phyloP scores from a whole-genome alignment of 1,284 basidiomycete genomes.

The Phaffia rhodozyma region DNA sequence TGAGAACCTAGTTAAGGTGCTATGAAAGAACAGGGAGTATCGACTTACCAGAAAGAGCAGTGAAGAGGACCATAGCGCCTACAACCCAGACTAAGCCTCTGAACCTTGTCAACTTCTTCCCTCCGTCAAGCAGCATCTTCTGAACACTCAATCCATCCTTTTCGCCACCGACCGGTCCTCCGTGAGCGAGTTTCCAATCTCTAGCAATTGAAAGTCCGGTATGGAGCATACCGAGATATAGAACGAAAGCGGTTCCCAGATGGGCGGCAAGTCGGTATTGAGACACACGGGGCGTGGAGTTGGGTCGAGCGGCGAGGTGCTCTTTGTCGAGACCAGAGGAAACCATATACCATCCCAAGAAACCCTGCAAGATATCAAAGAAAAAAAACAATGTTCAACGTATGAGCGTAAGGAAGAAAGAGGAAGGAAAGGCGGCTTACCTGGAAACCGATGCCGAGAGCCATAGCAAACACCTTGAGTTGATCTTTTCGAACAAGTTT shows the following conservation, averaged over 20 bases:
- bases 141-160: constrained; percentile 23
- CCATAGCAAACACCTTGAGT: constrained; percentile 55
- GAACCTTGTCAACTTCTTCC: constrained; percentile 45
- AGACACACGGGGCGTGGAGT: constrained; percentile 81
- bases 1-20: background rate
- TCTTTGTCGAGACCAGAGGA: constrained; percentile 84
- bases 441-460: constrained; percentile 65
- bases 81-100: constrained; percentile 49
- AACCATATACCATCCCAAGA: constrained; percentile 99
- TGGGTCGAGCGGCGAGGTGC: constrained; percentile 51
- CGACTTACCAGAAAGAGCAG: constrained; percentile 67
- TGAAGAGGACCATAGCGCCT: constrained; percentile 69
- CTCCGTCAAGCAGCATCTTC: constrained; percentile 21
- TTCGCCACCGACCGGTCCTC: constrained; percentile 38
- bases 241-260: constrained; percentile 73
- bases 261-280: constrained; percentile 95
- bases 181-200: constrained; percentile 62
- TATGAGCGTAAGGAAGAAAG: background rate
- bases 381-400: background rate
- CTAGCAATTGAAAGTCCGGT: constrained; percentile 66
- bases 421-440: background rate
- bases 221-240: constrained; percentile 85
- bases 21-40: background rate
- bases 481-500: constrained; percentile 54
- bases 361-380: constrained; percentile 45